Evolutionary conservation across 192 early-diverging fungal genomes (phyloP).

Genomic region (Linnemannia exigua): DNA sequence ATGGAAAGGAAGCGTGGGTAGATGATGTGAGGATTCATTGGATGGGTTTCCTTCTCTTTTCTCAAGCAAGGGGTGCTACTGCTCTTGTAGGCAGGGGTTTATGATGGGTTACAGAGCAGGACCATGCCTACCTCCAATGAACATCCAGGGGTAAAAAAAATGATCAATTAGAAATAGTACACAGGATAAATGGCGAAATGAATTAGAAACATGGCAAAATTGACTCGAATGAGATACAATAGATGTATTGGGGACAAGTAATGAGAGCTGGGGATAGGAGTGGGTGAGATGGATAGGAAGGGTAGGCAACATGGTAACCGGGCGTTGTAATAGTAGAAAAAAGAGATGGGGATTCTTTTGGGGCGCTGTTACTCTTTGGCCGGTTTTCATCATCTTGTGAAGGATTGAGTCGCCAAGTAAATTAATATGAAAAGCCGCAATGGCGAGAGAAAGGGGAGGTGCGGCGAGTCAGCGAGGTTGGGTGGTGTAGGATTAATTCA

Average conservation of each 20-base stretch:
- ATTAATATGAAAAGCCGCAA: background rate
- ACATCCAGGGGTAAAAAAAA: too few relatives aligned
- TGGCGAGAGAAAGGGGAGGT: background rate
- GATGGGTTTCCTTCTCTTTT: background rate
- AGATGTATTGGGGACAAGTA: too few relatives aligned
- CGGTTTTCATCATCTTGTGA: too few relatives aligned
- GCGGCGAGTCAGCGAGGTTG: background rate
- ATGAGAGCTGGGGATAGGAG: background rate
- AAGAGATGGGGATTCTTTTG: too few relatives aligned
- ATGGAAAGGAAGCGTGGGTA: background rate
- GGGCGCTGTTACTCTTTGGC: too few relatives aligned
- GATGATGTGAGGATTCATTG: background rate
- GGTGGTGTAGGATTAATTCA: background rate
- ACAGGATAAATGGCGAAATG: too few relatives aligned
- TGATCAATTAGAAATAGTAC: too few relatives aligned
- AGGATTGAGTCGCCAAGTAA: background rate
- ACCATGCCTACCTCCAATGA: too few relatives aligned
- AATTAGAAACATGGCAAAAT: background rate
- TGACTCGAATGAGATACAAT: background rate
- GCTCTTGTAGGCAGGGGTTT: too few relatives aligned
- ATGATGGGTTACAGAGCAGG: too few relatives aligned
- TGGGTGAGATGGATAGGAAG: background rate
- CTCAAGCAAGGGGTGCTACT: background rate
- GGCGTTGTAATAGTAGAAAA: too few relatives aligned
- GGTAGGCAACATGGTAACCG: too few relatives aligned